Evolutionary conservation across 306 rosid species (phyloP), one percentile per base, ranked within the genome.

Genomic region (Astragalus glycyphyllos): DNA sequence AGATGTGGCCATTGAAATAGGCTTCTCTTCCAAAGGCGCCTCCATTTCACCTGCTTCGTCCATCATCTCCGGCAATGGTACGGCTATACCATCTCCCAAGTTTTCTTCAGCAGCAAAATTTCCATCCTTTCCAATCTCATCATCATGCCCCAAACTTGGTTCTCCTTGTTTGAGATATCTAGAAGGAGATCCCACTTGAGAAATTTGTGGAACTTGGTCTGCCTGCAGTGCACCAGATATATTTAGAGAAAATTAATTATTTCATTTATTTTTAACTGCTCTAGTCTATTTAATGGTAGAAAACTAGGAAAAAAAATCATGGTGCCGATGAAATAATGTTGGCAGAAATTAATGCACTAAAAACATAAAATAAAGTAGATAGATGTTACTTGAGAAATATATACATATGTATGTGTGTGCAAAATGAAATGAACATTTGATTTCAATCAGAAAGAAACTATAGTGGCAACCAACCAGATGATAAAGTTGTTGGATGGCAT

Each of bases 171-270:
- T 41, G 49, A 4, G 68, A 8, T 6, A 8, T 41, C 51, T 65
- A 47, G 72, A 47, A 35, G 72, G 59, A 35, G 61, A 68, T 35
- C 15, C 23, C 37, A 56, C n/a, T 4, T 1, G 15, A 69, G 56
- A 29, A 47, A 13, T 4, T 15, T 29, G 13, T 31, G n/a, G 47
- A 58, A 6, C 50, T 16, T 35, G 69, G 38, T 6, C 11, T 7
- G 29, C 50, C 60, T 59, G 60, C 23, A 59, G 23, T 20, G 23
- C 23, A 20, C 17, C 48, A 63, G 23, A 23, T 15, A 65, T 34
- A 44, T 11, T 20, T 44, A 11, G 5, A 32, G 1, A 32, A 32
- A 32, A 32, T 32, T 32, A 63, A 42, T 44, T 44, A 44, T 12
- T 31, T 1, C 32, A 65, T 44, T 15, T 26, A 50, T 45, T 11